phyloP scores from a whole-genome alignment of 2,329 filamentous ascomycete species.

The Colletotrichum siamense region DNA sequence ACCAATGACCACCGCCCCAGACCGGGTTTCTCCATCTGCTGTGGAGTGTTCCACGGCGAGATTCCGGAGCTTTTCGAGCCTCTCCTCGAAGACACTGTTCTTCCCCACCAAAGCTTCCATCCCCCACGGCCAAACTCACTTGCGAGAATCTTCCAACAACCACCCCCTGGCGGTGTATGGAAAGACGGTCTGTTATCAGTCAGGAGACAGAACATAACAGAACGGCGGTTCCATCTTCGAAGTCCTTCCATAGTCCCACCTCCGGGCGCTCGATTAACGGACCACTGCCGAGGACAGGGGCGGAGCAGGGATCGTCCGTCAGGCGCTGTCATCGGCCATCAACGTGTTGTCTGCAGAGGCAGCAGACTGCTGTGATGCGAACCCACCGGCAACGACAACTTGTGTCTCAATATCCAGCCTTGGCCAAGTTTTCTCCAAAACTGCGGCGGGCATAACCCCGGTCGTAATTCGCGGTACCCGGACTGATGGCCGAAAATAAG shows the following conservation, averaged over 20 bases:
- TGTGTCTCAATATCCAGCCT: not conserved
- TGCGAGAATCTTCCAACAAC: constrained; percentile 18
- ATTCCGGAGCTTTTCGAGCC: constrained; percentile 2
- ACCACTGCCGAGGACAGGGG: not conserved
- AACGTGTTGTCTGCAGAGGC: not conserved
- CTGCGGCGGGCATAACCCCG: constrained; percentile 1
- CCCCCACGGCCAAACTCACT: not conserved
- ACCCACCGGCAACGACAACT: not conserved
- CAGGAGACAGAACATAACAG: not conserved
- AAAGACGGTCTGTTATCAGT: not conserved
- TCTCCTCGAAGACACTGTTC: not conserved
- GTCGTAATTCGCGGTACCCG: not conserved
- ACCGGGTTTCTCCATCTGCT: not conserved
- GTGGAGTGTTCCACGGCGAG: not conserved
- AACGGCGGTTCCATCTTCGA: not conserved
- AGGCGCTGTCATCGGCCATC: not conserved
- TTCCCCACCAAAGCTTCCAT: not conserved
- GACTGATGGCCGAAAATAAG: not conserved
- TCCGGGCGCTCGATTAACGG: not conserved
- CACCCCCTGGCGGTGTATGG: not conserved
- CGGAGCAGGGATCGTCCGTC: not conserved
- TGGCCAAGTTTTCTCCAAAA: not conserved
- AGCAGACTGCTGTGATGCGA: not conserved
- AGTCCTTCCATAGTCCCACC: constrained; percentile 1
- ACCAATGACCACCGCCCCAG: not conserved